These are phyloP conservation scores for Dendrocalamus sinicus DNA, from an alignment of 176 grass and related monocot species.

Conservation along the genomic window DNA sequence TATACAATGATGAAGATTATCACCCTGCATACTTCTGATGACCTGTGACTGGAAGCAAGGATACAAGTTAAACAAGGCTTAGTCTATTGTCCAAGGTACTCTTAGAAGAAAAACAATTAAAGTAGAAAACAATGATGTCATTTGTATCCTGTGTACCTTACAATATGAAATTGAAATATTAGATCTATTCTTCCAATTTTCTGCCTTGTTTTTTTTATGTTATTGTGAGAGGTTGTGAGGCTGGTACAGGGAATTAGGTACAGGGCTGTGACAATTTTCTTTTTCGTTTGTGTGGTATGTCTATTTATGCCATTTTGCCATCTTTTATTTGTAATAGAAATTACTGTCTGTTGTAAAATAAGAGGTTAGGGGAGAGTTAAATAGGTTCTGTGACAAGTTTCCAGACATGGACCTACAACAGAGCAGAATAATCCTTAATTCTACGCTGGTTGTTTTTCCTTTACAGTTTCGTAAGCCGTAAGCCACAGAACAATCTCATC, in stretches of 20 bases:
- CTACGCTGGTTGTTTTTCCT: neutral
- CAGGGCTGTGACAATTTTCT: neutral
- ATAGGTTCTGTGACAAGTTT: neutral
- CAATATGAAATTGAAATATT: slow-evolving; percentile 17
- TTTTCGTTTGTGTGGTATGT: slow-evolving; percentile 15
- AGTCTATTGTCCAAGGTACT: neutral
- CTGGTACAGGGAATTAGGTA: slow-evolving; percentile 5
- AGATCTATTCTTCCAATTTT: slow-evolving; percentile 10
- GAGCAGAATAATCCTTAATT: neutral
- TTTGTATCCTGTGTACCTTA: slow-evolving; percentile 14
- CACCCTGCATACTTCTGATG: slow-evolving; percentile 51
- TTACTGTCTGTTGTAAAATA: neutral
- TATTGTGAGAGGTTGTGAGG: neutral
- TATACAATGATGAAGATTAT: slow-evolving; percentile 44
- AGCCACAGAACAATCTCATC: neutral
- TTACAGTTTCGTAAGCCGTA: neutral
- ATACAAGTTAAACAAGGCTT: neutral
- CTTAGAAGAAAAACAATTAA: neutral
- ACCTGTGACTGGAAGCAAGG: slow-evolving; percentile 22
- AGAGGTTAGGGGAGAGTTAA: neutral
- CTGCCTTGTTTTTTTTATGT: neutral
- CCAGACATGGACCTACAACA: neutral
- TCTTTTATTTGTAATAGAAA: slow-evolving; percentile 19
- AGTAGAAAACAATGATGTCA: neutral
- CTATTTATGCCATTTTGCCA: neutral